Percentiles rank a stretch among this genome's conserved stretches.
phyloP scores from a whole-genome alignment of 371 early-diverging fungal species.

The Zychaea mexicana region DNA sequence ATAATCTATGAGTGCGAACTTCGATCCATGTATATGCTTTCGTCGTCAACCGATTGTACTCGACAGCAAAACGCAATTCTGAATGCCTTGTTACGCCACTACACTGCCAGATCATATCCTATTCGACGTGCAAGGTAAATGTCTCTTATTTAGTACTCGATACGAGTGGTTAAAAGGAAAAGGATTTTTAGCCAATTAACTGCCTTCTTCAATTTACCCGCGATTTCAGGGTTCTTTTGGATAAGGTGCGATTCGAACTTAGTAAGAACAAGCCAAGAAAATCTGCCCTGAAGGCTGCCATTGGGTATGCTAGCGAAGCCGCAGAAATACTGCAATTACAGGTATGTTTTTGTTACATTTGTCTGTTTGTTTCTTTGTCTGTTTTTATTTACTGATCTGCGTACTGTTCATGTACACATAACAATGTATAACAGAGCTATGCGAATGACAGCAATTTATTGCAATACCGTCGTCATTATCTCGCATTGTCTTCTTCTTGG shows the following conservation, averaged over 20 bases:
- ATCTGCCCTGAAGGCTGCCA: slow-evolving; percentile 11
- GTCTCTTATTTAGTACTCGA: neutral
- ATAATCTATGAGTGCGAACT: slow-evolving; percentile 45
- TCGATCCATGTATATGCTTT: slow-evolving; percentile 24
- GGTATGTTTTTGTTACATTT: slow-evolving; percentile 10
- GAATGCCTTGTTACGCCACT: slow-evolving; percentile 27
- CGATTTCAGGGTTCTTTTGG: slow-evolving; percentile 1
- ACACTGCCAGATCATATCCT: slow-evolving; percentile 24
- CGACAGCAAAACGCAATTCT: slow-evolving; percentile 26
- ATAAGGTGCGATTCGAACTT: slow-evolving; percentile 28
- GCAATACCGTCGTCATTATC: slow-evolving; percentile 49
- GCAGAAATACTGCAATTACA: slow-evolving; percentile 17
- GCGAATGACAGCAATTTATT: slow-evolving; percentile 43
- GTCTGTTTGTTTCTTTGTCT: neutral
- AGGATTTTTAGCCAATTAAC: neutral
- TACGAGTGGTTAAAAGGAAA: slow-evolving; percentile 6
- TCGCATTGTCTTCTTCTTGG: slow-evolving; percentile 63
- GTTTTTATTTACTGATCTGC: neutral
- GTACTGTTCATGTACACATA: neutral
- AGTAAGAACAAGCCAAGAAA: slow-evolving; percentile 1
- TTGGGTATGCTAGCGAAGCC: slow-evolving; percentile 27
- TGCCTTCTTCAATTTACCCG: too few relatives aligned
- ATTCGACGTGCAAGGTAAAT: slow-evolving; percentile 43
- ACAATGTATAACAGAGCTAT: slow-evolving; percentile 13
- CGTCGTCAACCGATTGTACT: slow-evolving; percentile 25